phyloP scores from a whole-genome alignment of 441 rosid genomes.

The Syzygium malaccense region DNA sequence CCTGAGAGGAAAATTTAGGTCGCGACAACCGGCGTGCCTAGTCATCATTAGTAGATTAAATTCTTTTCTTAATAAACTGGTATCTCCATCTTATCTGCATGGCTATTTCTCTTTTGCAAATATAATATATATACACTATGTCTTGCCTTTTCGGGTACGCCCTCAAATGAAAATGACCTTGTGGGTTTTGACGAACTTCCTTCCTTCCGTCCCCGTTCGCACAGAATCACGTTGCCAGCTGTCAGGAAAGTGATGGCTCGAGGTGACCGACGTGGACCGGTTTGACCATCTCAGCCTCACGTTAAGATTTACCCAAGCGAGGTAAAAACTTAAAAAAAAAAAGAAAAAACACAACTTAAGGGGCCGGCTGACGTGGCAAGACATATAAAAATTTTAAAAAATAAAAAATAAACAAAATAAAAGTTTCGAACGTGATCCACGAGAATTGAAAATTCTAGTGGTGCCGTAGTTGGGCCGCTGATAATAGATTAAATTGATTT shows the following conservation, averaged over 20 bases:
- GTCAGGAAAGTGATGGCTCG: neutral
- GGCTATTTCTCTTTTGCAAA: neutral
- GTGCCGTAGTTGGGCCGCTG: neutral
- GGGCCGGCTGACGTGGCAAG: neutral
- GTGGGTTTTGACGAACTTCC: neutral
- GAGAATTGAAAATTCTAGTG: neutral
- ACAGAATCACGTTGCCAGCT: neutral
- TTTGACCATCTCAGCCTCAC: neutral
- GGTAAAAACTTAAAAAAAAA: neutral
- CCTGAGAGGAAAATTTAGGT: too few species aligned
- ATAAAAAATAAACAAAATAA: neutral
- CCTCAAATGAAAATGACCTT: neutral
- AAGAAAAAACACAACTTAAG: neutral
- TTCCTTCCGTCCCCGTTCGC: neutral
- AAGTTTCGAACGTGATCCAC: neutral
- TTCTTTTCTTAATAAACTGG: too few species aligned
- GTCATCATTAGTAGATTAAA: too few species aligned
- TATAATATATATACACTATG: too few species aligned
- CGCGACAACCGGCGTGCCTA: too few species aligned
- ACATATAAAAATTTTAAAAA: too few species aligned
- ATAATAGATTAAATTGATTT: neutral
- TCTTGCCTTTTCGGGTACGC: too few species aligned
- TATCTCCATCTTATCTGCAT: neutral
- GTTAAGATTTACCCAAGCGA: neutral
- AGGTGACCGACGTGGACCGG: neutral